Evolutionary conservation across 306 rosid genomes (phyloP).

Genomic region (Cyclanthera cordifolia): DNA sequence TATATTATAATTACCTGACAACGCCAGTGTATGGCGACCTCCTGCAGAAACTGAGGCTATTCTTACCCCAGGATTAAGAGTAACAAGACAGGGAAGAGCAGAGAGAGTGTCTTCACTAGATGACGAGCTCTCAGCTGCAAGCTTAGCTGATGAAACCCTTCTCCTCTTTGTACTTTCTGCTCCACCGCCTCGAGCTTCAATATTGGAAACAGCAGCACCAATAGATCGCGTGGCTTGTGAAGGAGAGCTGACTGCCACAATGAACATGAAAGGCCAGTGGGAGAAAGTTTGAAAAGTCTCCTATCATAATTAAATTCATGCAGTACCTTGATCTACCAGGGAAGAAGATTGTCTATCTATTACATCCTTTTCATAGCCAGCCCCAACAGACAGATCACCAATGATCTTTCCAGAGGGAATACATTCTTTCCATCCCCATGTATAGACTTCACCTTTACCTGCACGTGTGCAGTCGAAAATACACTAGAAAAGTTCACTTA

Average conservation of each 20-base stretch:
- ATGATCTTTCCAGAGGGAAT: constrained; percentile 83
- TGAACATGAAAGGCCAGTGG: constrained; percentile 8
- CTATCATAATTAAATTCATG: constrained; percentile 18
- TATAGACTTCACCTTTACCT: constrained; percentile 70
- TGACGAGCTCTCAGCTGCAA: constrained; percentile 60
- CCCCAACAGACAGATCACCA: constrained; percentile 35
- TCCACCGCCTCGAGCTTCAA: constrained; percentile 32
- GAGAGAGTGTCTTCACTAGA: constrained; percentile 64
- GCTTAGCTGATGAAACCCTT: constrained; percentile 58
- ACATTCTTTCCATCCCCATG: constrained; percentile 99
- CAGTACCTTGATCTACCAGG: constrained; percentile 54
- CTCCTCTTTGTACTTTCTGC: constrained; percentile 76
- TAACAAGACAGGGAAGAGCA: constrained; percentile 76
- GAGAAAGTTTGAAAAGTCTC: background rate
- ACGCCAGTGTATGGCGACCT: constrained; percentile 79
- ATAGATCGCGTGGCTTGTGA: constrained; percentile 51
- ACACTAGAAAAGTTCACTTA: constrained; percentile 3
- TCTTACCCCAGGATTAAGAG: constrained; percentile 66
- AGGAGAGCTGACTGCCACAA: constrained; percentile 52
- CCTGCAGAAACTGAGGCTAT: constrained; percentile 82
- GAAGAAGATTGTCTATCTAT: constrained; percentile 48
- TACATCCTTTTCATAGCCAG: constrained; percentile 44
- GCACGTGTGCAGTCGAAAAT: constrained; percentile 15
- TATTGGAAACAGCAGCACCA: constrained; percentile 31
- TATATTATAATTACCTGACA: constrained; percentile 47